These are phyloP conservation scores for Truncatella angustata DNA, from an alignment of 2,329 filamentous ascomycete species.

Conservation along the genomic window DNA sequence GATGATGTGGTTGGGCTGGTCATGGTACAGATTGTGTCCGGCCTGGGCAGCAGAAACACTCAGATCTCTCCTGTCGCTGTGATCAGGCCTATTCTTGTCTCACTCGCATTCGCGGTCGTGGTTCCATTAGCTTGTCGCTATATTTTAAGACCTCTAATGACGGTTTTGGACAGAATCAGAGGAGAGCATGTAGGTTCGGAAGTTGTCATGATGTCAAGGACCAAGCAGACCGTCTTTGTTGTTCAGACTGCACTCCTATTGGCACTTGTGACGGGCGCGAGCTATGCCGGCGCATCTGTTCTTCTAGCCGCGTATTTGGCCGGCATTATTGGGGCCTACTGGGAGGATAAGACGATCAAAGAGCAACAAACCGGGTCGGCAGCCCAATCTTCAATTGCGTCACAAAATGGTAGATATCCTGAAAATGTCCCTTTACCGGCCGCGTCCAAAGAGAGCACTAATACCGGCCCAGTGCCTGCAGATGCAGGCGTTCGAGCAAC, in stretches of 20 bases:
- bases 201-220: slow-evolving; percentile 23
- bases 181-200: slow-evolving; percentile 13
- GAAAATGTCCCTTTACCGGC: too few species aligned
- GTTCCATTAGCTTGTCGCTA: slow-evolving; percentile 47
- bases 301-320: slow-evolving; percentile 64
- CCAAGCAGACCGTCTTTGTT: slow-evolving; percentile 35
- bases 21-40: slow-evolving; percentile 74
- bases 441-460: too few species aligned
- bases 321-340: slow-evolving; percentile 59
- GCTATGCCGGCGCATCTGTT: slow-evolving; percentile 61
- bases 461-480: not conserved
- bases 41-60: slow-evolving; percentile 42
- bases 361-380: too few species aligned
- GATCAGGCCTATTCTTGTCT: slow-evolving; percentile 44
- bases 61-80: slow-evolving; percentile 32
- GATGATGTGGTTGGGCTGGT: slow-evolving; percentile 77
- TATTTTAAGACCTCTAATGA: slow-evolving; percentile 39
- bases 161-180: slow-evolving; percentile 30
- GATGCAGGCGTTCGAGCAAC: not conserved
- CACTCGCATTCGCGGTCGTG: slow-evolving; percentile 48
- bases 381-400: too few species aligned
- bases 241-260: slow-evolving; percentile 51
- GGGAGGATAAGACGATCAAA: slow-evolving; percentile 38
- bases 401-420: too few species aligned
- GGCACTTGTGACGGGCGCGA: slow-evolving; percentile 46